Base-by-base conservation (phyloP, 257 asterid genomes). In the Rauvolfia tetraphylla region DNA sequence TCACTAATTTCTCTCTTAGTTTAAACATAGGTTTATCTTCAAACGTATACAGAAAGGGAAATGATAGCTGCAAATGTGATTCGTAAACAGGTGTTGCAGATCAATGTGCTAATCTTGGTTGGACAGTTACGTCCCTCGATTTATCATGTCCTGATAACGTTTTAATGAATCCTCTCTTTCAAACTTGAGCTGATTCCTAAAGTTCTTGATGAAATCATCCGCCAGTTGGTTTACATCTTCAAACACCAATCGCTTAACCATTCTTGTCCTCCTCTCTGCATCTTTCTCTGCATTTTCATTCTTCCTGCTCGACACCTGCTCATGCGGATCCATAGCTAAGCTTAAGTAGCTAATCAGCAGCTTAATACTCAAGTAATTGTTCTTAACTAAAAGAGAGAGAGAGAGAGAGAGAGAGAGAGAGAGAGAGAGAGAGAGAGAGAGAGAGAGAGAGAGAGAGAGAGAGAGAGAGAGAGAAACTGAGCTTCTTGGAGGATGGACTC, bases 141-240 rank as follows among this genome's bases (percentile, higher is more conserved):
- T 62, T 13, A 76, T 77, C 78, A 74, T 70, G 59, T 77, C 89
- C 59, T 73, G 79, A n/a, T 49, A 54, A 46, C 85, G 82, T 39
- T 82, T 82, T 7, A 89, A 77, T 31, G 90, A 85, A 46, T 84
- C 84, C 44, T 87, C 72, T n/a, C 81, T 71, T 78, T 85, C 89
- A 41, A 84, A 56, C 78, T 59, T 82, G 38, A 89, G 89, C 81
- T 81, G 88, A 61, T 78, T 81, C 80, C 76, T 86, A 83, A 87
- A 87, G 29, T 79, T 82, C 63, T 75, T 79, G 82, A 89, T 87
- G 75, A 89, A 86, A 76, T 85, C 88, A 25, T 87, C 87, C 5
- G 87, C 90, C 73, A 76, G 54, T 56, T 73, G 76, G 76, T 86
- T 66, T 51, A 86, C 94, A 76, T 87, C 89, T 75, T 86, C 87